phyloP scores from a whole-genome alignment of 2,329 filamentous ascomycete species.

The Xylaria arbuscula region DNA sequence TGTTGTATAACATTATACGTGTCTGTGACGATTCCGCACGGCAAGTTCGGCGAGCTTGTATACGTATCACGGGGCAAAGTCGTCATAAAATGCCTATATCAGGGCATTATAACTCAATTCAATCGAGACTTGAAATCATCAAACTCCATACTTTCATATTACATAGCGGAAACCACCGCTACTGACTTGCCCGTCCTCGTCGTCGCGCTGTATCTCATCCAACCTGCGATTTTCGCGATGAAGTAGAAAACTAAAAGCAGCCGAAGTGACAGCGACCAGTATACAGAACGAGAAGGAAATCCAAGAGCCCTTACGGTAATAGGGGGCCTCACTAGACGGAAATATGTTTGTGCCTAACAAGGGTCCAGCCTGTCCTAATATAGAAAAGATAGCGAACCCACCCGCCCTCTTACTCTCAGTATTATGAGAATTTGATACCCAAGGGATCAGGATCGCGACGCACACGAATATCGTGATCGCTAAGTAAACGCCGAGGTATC shows the following conservation, averaged over 20 bases:
- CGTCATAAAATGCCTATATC: not conserved
- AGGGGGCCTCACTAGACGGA: conserved; percentile 49
- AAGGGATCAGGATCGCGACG: conserved; percentile 51
- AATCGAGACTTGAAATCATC: not conserved
- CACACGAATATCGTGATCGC: conserved; percentile 54
- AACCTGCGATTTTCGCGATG: conserved; percentile 35
- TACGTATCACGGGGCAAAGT: not conserved
- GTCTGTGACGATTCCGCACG: not conserved
- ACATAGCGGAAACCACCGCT: conserved; percentile 35
- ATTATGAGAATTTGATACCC: conserved; percentile 53
- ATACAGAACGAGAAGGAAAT: conserved; percentile 50
- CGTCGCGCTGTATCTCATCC: conserved; percentile 18
- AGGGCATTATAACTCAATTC: not conserved
- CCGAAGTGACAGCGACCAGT: conserved; percentile 37
- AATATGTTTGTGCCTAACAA: conserved; percentile 51
- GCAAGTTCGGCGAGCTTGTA: not conserved
- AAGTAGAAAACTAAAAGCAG: conserved; percentile 32
- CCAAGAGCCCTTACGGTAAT: conserved; percentile 52
- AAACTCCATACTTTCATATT: conserved; percentile 19
- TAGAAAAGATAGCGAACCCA: conserved; percentile 53
- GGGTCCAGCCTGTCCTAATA: conserved; percentile 52
- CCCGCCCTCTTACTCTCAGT: conserved; percentile 53
- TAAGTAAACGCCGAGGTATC: conserved; percentile 54
- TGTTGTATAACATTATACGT: not conserved
- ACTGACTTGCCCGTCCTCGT: not conserved